phyloP scores from a whole-genome alignment of 352 stramenopile genomes.

The Phytophthora citrophthora region DNA sequence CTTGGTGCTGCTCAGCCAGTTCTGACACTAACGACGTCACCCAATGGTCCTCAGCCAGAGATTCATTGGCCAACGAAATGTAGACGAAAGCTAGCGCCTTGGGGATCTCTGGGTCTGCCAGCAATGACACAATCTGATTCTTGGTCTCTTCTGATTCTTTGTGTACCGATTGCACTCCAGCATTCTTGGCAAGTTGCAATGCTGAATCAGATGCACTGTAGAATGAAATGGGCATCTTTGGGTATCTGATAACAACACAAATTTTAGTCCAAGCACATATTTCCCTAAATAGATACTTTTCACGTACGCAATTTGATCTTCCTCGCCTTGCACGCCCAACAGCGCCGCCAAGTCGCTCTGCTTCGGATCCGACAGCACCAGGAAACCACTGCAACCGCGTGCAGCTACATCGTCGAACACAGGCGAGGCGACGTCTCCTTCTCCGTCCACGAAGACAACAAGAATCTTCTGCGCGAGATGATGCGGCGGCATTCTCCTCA shows the following conservation, averaged over 20 bases:
- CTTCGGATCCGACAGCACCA: constrained; percentile 46
- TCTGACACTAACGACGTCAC: constrained; percentile 48
- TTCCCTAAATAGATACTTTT: constrained; percentile 12
- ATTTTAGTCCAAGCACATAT: neutral
- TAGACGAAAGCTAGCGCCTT: constrained; percentile 74
- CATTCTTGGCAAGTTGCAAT: constrained; percentile 34
- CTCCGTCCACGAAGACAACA: constrained; percentile 54
- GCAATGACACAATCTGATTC: constrained; percentile 36
- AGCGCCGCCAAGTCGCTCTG: constrained; percentile 40
- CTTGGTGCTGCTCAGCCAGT: constrained; percentile 35
- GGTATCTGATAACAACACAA: constrained; percentile 44
- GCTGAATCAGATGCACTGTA: constrained; percentile 53
- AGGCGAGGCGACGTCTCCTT: constrained; percentile 2
- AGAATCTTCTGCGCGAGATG: constrained; percentile 60
- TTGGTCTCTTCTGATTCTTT: constrained; percentile 26
- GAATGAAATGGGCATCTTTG: constrained; percentile 65
- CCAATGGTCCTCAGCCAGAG: constrained; percentile 41
- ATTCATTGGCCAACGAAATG: constrained; percentile 21
- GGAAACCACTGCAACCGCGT: constrained; percentile 60
- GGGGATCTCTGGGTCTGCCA: constrained; percentile 33
- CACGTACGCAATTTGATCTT: constrained; percentile 37
- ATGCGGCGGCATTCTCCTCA: constrained; percentile 34
- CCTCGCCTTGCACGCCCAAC: constrained; percentile 36
- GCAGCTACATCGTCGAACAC: constrained; percentile 52
- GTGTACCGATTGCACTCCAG: constrained; percentile 46